These are phyloP conservation scores for Fusarium azukiicola DNA, from an alignment of 2,329 filamentous ascomycete species.

Conservation along the genomic window DNA sequence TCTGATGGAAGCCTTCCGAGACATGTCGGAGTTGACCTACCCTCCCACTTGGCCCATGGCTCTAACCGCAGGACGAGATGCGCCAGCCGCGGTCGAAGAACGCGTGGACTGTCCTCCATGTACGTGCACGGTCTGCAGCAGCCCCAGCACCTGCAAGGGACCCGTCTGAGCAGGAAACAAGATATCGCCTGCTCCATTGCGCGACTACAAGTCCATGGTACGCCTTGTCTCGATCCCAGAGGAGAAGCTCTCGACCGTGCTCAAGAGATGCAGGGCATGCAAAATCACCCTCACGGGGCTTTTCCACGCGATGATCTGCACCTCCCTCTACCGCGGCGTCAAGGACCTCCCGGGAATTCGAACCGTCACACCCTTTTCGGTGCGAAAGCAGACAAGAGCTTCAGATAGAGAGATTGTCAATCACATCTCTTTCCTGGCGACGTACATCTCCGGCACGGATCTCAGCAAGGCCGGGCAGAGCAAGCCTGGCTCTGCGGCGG, in stretches of 20 bases:
- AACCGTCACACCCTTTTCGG: slow-evolving; percentile 27
- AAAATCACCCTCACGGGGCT: slow-evolving; percentile 25
- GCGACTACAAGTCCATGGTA: slow-evolving; percentile 18
- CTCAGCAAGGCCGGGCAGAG: background rate
- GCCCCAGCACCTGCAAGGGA: background rate
- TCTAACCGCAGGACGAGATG: background rate
- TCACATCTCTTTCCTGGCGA: slow-evolving; percentile 30
- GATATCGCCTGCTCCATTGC: background rate
- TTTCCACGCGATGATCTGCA: slow-evolving; percentile 28
- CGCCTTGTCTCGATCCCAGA: slow-evolving; percentile 6
- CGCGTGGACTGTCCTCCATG: background rate
- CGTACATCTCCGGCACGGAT: background rate
- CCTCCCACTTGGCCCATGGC: slow-evolving; percentile 27
- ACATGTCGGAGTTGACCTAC: rapidly evolving
- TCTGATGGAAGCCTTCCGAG: slow-evolving; percentile 8
- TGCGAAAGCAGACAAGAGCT: slow-evolving; percentile 2
- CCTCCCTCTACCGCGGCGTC: rapidly evolving
- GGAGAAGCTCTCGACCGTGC: background rate
- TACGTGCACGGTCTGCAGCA: background rate
- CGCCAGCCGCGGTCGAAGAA: slow-evolving; percentile 25
- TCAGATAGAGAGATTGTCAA: slow-evolving; percentile 22
- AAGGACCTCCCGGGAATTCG: background rate
- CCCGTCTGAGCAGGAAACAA: slow-evolving; percentile 18
- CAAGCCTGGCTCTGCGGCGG: background rate
- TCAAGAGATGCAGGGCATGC: background rate